Evolutionary conservation across 768 basidiomycete genomes (phyloP).

Genomic region (Leucosporidium yakuticum): DNA sequence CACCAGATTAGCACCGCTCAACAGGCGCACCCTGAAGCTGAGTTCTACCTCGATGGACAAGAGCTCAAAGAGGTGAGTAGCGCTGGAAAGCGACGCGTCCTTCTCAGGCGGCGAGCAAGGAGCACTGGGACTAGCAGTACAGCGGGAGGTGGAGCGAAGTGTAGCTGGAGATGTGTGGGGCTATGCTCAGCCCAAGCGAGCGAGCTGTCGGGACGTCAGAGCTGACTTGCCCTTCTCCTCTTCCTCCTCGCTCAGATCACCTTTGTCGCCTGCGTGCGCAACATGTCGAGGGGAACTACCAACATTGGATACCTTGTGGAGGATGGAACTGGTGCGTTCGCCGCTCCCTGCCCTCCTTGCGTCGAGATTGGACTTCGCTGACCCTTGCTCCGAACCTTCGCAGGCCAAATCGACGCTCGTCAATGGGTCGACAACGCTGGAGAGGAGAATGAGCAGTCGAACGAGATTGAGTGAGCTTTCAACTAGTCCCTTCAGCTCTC

Average conservation of each 20-base stretch:
- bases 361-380: conserved; percentile 52
- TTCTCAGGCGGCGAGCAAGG: neutral
- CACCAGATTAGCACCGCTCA: conserved; percentile 66
- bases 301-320: conserved; percentile 73
- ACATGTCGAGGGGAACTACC: conserved; percentile 65
- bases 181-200: no score
- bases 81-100: neutral
- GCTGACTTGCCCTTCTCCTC: neutral
- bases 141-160: neutral
- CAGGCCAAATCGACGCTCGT: conserved; percentile 45
- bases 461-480: conserved; percentile 10
- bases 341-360: conserved; percentile 46
- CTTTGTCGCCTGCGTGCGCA: conserved; percentile 65
- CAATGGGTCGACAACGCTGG: conserved; percentile 69
- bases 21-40: conserved; percentile 82
- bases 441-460: conserved; percentile 46
- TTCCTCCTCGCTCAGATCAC: conserved; percentile 53
- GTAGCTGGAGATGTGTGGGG: no score
- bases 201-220: no score
- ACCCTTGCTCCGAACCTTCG: neutral
- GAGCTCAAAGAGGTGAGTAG: conserved; percentile 71
- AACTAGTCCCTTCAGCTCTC: no score
- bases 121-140: neutral
- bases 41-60: conserved; percentile 73
- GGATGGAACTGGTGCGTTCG: conserved; percentile 66